Evolutionary conservation across 1,284 basidiomycete genomes (phyloP).

Genomic region (Lignosus rhinocerotis): DNA sequence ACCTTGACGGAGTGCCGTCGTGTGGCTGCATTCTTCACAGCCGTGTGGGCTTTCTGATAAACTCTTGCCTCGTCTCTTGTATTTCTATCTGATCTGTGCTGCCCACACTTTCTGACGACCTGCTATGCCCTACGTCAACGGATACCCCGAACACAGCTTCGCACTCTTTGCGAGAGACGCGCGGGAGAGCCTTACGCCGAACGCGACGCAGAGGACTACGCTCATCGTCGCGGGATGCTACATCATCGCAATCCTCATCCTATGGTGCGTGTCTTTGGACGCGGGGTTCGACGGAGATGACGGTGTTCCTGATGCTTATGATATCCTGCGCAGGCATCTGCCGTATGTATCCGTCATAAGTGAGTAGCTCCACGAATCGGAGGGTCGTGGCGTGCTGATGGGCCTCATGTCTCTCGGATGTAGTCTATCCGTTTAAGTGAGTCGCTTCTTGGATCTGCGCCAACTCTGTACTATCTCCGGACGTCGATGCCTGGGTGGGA

Average conservation of each 20-base stretch:
- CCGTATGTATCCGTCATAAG: conserved; percentile 73
- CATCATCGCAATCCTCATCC: conserved; percentile 67
- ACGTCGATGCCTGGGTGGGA: not conserved
- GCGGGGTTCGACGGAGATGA: not conserved
- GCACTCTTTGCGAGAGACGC: conserved; percentile 40
- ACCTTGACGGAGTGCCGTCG: not conserved
- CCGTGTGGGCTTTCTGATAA: not conserved
- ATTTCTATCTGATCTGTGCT: conserved; percentile 5
- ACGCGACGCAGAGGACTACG: conserved; percentile 71
- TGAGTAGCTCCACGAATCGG: conserved; percentile 41
- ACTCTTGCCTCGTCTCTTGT: not conserved
- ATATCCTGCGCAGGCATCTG: conserved; percentile 58
- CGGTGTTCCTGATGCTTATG: not conserved
- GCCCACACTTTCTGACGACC: conserved; percentile 17
- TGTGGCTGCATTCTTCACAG: conserved; percentile 12
- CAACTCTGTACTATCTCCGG: not conserved
- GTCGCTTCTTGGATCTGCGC: conserved; percentile 31
- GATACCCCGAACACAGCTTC: conserved; percentile 28
- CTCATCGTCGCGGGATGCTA: conserved; percentile 78
- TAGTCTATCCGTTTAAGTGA: conserved; percentile 93
- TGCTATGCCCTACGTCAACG: conserved; percentile 22
- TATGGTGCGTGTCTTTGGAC: conserved; percentile 55
- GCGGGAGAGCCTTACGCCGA: conserved; percentile 53
- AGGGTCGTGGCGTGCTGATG: not conserved
- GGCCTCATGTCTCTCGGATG: not conserved